Evolutionary conservation across 352 stramenopile genomes (phyloP).

Genomic region (Phytophthora constricta): DNA sequence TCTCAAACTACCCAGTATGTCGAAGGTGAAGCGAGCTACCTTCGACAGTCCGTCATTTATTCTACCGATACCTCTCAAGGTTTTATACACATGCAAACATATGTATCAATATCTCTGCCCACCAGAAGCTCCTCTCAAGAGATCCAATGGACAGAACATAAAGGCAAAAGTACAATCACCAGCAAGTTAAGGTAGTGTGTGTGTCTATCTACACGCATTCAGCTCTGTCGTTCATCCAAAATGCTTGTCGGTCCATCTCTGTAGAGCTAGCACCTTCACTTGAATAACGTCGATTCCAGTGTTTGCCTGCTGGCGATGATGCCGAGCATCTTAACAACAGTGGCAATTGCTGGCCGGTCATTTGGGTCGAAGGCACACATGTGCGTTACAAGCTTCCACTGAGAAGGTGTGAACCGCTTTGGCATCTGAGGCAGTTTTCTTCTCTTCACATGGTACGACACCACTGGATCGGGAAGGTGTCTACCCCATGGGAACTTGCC

Average conservation of each 20-base stretch:
- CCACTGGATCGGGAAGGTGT: slow-evolving; percentile 6
- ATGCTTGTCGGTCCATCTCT: neutral
- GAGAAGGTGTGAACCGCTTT: slow-evolving; percentile 16
- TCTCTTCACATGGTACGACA: slow-evolving; percentile 8
- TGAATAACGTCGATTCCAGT: neutral
- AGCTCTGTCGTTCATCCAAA: neutral
- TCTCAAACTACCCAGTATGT: no score
- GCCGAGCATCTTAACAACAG: slow-evolving; percentile 11
- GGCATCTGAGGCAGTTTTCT: slow-evolving; percentile 11
- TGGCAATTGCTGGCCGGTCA: slow-evolving; percentile 1
- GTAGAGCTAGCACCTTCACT: no score
- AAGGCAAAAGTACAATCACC: no score
- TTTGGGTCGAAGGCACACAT: slow-evolving; percentile 25
- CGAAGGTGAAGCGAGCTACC: no score
- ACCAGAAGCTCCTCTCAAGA: no score
- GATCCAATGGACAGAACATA: no score
- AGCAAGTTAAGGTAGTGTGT: no score
- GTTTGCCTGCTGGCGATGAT: slow-evolving; percentile 16
- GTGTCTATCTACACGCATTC: no score
- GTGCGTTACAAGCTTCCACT: slow-evolving; percentile 25
- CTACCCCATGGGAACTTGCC: slow-evolving; percentile 19
- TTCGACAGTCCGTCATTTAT: no score
- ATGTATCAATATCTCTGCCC: no score
- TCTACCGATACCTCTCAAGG: no score
- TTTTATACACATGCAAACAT: no score